Evolutionary conservation across 495 filamentous ascomycete species (phyloP), one percentile per base, ranked within the genome.

Genomic region (Neurospora sp.): DNA sequence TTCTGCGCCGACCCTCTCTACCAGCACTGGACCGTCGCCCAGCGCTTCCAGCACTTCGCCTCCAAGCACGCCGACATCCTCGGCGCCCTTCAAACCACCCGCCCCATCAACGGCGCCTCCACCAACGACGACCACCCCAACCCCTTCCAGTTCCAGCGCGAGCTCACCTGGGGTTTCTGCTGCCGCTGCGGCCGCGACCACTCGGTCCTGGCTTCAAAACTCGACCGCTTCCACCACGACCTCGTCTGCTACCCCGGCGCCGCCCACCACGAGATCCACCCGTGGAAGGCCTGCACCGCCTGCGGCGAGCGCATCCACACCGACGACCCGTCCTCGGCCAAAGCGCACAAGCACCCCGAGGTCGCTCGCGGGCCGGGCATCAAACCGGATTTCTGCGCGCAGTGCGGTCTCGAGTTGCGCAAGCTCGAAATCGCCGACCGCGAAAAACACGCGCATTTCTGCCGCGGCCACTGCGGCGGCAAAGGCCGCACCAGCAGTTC

Each of bases 121-220:
- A 35, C 42, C 37, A 11, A 31, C 54, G 2, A 66, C 31, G 35
- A 38, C 38, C 59, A 20, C 70, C 31, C 38, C 18, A 35, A 42
- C 16, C n/a, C 48, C 20, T 44, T 73, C 35, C 18, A 37, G 23
- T 40, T 4, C 54, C 14, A 72, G 62, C 44, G 72, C 40, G 70
- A 75, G 35, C 14, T 8, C 11, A 7, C 38, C 14, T 77, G 75
- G 75, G 40, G 39, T 8, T 77, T 73, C 41, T 82, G 80, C 39
- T 18, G 78, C 35, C 73, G 74, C 39, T 80, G 81, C 75, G 77
- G 78, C 1, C 76, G 79, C 16, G 44, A 81, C 39, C 77, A 77
- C 69, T 4, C 1, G 0, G 27, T 66, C 11, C 62, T 82, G 39
- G 59, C 74, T 0, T 71, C 71, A 5, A 10, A 10, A 0, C 20